Evolutionary conservation across 164 flowering plant species (phyloP), one percentile per base, ranked within the genome.

Genomic region (Taxillus chinensis): DNA sequence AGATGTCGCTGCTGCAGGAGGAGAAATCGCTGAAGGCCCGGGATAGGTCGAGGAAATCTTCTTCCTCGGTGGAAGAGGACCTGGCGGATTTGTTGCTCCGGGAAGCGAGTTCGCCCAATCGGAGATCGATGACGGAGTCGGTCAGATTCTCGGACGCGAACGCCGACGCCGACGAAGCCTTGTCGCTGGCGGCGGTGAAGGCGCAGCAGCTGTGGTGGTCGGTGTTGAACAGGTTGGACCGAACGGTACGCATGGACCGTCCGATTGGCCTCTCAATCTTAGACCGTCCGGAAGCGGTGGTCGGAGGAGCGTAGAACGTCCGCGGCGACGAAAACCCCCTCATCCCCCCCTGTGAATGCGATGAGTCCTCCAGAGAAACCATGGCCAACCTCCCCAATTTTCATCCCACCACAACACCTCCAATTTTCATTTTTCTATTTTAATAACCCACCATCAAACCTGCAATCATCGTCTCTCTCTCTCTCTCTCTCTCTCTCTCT

Each of bases 231-330:
- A 84, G 42, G 46, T 57, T 81, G 39, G 98, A 89, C n/a, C 95
- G 87, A 46, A 89, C 66, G 3, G 98, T 91, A 5, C 98, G 77
- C 98, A 89, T 91, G 52, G 95, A 91, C 1, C 92, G 88, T 61
- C 86, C 96, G 27, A 62, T 16, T 11, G 77, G 63, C 1, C 86
- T 76, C 60, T 66, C 68, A 9, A 68, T 61, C 55, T 70, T 77
- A 58, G 74, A 14, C 12, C 77, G 62, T n/a, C 75, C 6, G 10
- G 59, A 37, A 4, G 38, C 55, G 37, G 74, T 59, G 6, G 73
- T 65, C 12, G 78, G 54, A 3, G 79, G 62, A 43, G 72, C 2
- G 58, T 64, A 71, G 54, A 59, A 62, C 52, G 46, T 63, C 42
- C 57, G 63, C 7, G 74, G 12, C 7, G 64, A 41, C 8, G 76